Evolutionary conservation across 768 basidiomycete species (phyloP).

Genomic region (Multifurca ochricompacta): DNA sequence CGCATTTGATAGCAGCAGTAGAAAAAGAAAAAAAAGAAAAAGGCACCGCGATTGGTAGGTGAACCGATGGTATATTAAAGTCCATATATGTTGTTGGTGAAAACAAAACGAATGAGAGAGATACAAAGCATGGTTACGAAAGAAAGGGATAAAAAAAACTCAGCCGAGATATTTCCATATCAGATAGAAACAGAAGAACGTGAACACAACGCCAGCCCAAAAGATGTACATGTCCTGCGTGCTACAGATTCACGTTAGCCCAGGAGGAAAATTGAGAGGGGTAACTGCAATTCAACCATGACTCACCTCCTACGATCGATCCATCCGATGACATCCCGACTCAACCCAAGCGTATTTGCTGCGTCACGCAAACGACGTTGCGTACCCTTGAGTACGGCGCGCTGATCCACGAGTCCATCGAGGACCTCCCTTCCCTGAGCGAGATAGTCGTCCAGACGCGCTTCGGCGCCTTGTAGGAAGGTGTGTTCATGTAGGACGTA

Average conservation of each 20-base stretch:
- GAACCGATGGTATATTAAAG: too few relatives aligned
- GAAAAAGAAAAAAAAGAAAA: too few relatives aligned
- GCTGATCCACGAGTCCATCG: slow-evolving; percentile 88
- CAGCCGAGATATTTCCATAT: slow-evolving; percentile 87
- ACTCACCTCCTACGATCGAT: slow-evolving; percentile 89
- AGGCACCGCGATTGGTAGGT: too few relatives aligned
- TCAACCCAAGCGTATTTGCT: slow-evolving; percentile 91
- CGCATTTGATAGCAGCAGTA: too few relatives aligned
- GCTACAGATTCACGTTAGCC: slow-evolving; percentile 33
- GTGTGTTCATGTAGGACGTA: slow-evolving; percentile 83
- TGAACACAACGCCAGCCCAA: slow-evolving; percentile 72
- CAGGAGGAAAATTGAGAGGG: neutral
- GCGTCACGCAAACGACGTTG: slow-evolving; percentile 78
- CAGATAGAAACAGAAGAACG: slow-evolving; percentile 88
- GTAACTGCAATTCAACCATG: too few relatives aligned
- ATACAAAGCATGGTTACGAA: neutral
- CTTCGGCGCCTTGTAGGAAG: slow-evolving; percentile 79
- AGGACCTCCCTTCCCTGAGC: slow-evolving; percentile 88
- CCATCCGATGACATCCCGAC: slow-evolving; percentile 93
- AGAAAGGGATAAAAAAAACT: too few relatives aligned
- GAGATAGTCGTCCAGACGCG: slow-evolving; percentile 80
- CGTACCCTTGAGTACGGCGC: slow-evolving; percentile 93
- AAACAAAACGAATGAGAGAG: too few relatives aligned
- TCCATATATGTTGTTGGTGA: too few relatives aligned
- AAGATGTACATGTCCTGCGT: slow-evolving; percentile 97